Base-by-base conservation (phyloP, 805 yeast genomes). In the Priceomyces haplophilus region DNA sequence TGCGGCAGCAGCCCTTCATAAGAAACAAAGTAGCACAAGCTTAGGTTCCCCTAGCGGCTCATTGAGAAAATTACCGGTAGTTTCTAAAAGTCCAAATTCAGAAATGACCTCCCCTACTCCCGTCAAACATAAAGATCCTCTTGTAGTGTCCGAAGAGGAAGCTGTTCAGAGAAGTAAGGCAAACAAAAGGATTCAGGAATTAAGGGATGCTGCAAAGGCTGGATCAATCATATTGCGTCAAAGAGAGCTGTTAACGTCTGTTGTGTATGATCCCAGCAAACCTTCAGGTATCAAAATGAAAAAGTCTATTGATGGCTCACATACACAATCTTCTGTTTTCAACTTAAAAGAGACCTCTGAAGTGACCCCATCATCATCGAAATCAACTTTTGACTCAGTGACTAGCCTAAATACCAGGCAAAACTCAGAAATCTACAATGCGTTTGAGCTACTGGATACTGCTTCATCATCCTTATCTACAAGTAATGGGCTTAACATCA, bases 201-300 rank as follows among this genome's bases (percentile, higher is more conserved):
- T 71, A 20, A 50, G 64, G 34, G 59, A 67, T 36, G 74, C 71
- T 1, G 59, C 74, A 1, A 64, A 55, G 46, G 42, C 64, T 1
- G 76, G 76, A 0, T 36, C 65, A 0, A 52, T 71, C 16, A 52
- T 64, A 52, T 62, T 72, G 1, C 73, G 68, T 42, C 65, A 65
- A 41, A 62, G 59, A 48, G 71, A 65, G 39, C 43, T 48, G 1
- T 49, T 69, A n/a, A 58, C 62, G 3, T 53, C 65, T 7, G 72
- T 68, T 5, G 64, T 62, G 2, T 69, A 65, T 47, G 74, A 71
- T 47, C 75, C 75, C 0, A 69, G 55, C 43, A 48, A 53, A 34
- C 71, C 74, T 1, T 56, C 62, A 8, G 47, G 44, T 12, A 25
- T 42, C 1, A 46, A 49, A n/a, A 29, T 56, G 4, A 40, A 54